Evolutionary conservation across 139 green algal genomes (phyloP), one percentile per base, ranked within the genome.

Genomic region (Limnomonas spitsbergensis): DNA sequence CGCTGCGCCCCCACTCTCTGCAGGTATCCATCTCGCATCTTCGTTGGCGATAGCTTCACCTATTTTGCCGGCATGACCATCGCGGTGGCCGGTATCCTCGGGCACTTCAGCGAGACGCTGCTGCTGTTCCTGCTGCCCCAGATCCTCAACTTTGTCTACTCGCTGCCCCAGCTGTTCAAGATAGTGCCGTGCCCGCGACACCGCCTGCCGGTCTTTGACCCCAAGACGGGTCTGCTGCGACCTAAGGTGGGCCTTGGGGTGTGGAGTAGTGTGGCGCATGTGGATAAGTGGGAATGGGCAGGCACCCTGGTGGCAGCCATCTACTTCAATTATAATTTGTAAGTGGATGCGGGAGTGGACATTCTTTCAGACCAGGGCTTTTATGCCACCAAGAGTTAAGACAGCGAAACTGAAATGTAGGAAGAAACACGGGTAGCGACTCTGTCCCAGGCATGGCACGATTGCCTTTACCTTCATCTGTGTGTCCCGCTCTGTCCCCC

Each of bases 31-130:
- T 80, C 75, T 24, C 75, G 84, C 29, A 94, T 99, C 2, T 99
- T 99, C 87, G 96, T 99, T 53, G 96, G 96, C 4, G 96, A 99
- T 88, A 99, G 96, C 0, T 99, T 94, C 89, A 99, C 96, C n/a
- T 98, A 98, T 84, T 99, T 99, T 92, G 94, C 95, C 0, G 96
- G 96, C 78, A 99, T 98, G 94, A 87, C 94, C 0, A 88, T 99
- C n/a, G 96, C 93, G 4, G 95, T 98, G 3, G 94, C 94, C 0
- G 95, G 96, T 72, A 98, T 98, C 69, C 87, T 99, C 38, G 96
- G 96, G 20, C 96, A 99, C 88, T 97, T 97, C 79, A 94, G 83
- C 47, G 96, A 99, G 85, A 99, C 93, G 34, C 86, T 99, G 69
- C 89, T 99, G 69, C 80, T 99, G 24, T 98, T 99, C 85, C 90